Base-by-base conservation (phyloP, 176 grass and related monocot species). In the Dendrocalamus sinicus region DNA sequence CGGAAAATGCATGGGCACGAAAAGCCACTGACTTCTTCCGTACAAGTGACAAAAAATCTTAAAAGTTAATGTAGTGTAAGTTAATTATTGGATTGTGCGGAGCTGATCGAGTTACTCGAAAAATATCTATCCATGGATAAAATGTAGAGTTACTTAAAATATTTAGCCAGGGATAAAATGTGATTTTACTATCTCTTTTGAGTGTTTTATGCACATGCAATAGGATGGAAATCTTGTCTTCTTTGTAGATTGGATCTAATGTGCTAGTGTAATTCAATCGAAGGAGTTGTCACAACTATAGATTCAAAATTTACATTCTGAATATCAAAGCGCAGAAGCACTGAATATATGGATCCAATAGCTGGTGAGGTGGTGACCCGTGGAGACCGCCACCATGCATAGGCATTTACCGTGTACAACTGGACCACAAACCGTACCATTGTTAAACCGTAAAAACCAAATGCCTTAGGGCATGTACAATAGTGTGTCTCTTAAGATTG, bases 21-120 rank as follows among this genome's bases (percentile, higher is more conserved):
- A 39, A 41, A 50, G 57, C 2, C 8, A 62, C 2, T 54, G 81
- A 7, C 40, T 41, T 65, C 76, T 83, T 70, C 40, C 10, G 17
- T 41, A 50, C 79, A 76, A 75, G 59, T 81, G 77, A 70, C 78
- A 24, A 39, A 39, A 37, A 39, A 39, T 0, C 37, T 39, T 39
- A 39, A 5, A 39, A 39, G 0, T 39, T 39, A 39, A 0, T 39
- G 0, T 39, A 4, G 4, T 39, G 4, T 39, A 39, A 39, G 37
- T 39, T 39, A 39, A 39, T 39, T 39, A 39, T 39, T 24, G 9
- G 20, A 1, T 46, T 41, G 15, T 47, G 40, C n/a, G 12, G 0
- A 79, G 15, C 59, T 28, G 3, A 47, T 30, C 4, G 3, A 73
- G 23, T 5, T 50, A 45, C 12, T 45, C 7, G 1, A 10, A 45